A percentile compares a stretch with the other conserved stretches of the same genome.
Conservation (phyloP, 1,284 basidiomycete species). For the Pseudozyma flocculosa region DNA sequence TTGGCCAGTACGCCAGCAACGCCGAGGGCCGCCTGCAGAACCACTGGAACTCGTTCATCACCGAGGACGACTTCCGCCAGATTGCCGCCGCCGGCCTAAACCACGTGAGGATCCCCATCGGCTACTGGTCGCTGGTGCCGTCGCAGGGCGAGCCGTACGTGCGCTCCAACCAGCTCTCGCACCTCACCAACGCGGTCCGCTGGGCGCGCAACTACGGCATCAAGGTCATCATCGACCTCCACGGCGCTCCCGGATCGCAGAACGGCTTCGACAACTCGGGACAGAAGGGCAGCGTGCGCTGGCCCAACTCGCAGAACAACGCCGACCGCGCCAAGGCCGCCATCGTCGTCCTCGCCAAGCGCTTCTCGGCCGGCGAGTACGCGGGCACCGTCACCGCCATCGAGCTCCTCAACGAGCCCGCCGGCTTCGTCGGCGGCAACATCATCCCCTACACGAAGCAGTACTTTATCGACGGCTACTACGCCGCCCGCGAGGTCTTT, state of each 20-base stretch:
- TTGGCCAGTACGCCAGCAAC: slow-evolving; percentile 64
- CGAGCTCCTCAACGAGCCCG: slow-evolving; percentile 54
- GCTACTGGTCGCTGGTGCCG: slow-evolving; percentile 88
- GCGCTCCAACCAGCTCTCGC: slow-evolving; percentile 70
- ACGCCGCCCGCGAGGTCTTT: slow-evolving; percentile 28
- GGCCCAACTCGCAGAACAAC: slow-evolving; percentile 71
- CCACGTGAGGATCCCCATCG: slow-evolving; percentile 84
- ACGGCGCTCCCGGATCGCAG: slow-evolving; percentile 59
- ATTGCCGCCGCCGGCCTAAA: slow-evolving; percentile 63
- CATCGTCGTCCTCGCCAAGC: slow-evolving; percentile 63
- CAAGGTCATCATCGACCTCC: slow-evolving; percentile 77
- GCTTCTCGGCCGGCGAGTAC: slow-evolving; percentile 38
- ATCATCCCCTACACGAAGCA: slow-evolving; percentile 25
- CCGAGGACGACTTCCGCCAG: slow-evolving; percentile 71
- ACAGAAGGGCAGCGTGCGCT: slow-evolving; percentile 67
- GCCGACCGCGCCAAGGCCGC: slow-evolving; percentile 71
- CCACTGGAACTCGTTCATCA: slow-evolving; percentile 83
- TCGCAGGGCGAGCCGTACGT: slow-evolving; percentile 79
- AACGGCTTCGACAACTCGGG: slow-evolving; percentile 66
- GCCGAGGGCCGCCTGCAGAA: slow-evolving; percentile 28
- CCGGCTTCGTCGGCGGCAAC: slow-evolving; percentile 24
- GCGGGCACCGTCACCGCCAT: slow-evolving; percentile 48
- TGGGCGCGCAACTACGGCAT: slow-evolving; percentile 79
- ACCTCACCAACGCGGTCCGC: slow-evolving; percentile 66
- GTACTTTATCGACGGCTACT: slow-evolving; percentile 39